phyloP scores from a whole-genome alignment of 257 asterid genomes.

The Eustoma russellianum region DNA sequence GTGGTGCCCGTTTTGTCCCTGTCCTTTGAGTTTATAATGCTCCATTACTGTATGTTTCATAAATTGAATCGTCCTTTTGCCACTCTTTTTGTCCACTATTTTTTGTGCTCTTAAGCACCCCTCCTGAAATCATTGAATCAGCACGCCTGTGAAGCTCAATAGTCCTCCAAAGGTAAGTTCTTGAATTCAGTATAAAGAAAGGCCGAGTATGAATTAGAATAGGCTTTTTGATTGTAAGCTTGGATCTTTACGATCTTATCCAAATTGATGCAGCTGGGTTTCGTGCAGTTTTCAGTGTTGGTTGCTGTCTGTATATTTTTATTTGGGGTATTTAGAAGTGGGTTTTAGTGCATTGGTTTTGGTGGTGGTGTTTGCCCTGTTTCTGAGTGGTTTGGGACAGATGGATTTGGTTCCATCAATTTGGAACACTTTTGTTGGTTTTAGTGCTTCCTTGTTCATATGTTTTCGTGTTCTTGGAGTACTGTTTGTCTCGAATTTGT shows the following conservation, averaged over 20 bases:
- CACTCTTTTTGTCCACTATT: constrained; percentile 8
- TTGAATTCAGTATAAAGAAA: background rate
- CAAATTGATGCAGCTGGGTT: constrained; percentile 18
- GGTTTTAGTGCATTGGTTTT: constrained; percentile 1
- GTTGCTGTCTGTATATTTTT: background rate
- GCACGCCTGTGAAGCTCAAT: constrained; percentile 8
- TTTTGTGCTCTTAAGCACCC: background rate
- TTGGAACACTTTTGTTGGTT: constrained; percentile 31
- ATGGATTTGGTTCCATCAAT: constrained; percentile 16
- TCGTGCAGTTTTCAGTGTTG: constrained; percentile 3
- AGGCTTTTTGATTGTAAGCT: constrained; percentile 9
- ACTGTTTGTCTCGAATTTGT: constrained; percentile 41
- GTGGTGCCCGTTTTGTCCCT: constrained; percentile 23
- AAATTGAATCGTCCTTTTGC: constrained; percentile 8
- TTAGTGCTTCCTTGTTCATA: constrained; percentile 35
- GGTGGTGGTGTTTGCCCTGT: constrained; percentile 14
- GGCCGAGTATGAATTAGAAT: constrained; percentile 10
- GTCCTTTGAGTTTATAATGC: constrained; percentile 15
- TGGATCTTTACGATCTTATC: constrained; percentile 11
- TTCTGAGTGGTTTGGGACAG: constrained; percentile 16
- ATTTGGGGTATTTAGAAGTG: background rate
- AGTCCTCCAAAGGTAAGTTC: constrained; percentile 22
- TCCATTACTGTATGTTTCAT: constrained; percentile 19
- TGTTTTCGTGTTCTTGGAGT: constrained; percentile 21
- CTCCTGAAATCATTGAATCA: constrained; percentile 19